These are phyloP conservation scores for Rugonectria rugulosa DNA, from an alignment of 2,329 filamentous ascomycete species.

Conservation along the genomic window DNA sequence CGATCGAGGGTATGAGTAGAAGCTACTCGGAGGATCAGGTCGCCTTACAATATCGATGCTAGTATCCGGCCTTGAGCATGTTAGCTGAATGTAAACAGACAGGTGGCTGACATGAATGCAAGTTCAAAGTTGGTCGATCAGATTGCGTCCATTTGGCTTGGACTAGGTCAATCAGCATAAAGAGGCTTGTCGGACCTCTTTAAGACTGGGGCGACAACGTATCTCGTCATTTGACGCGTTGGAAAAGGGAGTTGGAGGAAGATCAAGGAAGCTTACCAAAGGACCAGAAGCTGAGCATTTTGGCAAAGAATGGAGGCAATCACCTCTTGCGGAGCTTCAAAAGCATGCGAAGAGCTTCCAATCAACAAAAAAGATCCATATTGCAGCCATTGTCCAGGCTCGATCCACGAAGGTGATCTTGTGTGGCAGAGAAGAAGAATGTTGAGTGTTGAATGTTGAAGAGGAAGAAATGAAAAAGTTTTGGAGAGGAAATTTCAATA, in stretches of 20 bases:
- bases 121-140: slow-evolving; percentile 45
- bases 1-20: background rate
- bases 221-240: slow-evolving; percentile 50
- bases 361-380: background rate
- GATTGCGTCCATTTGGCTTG: slow-evolving; percentile 63
- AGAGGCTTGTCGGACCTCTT: slow-evolving; percentile 55
- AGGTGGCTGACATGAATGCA: slow-evolving; percentile 12
- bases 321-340: no score
- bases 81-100: slow-evolving; percentile 29
- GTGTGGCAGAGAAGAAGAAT: slow-evolving; percentile 2
- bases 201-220: slow-evolving; percentile 60
- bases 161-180: slow-evolving; percentile 60
- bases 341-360: no score
- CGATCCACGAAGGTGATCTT: background rate
- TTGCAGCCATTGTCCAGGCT: background rate
- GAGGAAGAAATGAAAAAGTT: slow-evolving; percentile 29
- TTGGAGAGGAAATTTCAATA: slow-evolving; percentile 34
- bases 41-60: slow-evolving; percentile 17
- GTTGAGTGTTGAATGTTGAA: slow-evolving; percentile 28
- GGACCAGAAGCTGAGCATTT: no score
- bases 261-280: slow-evolving; percentile 30
- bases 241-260: background rate
- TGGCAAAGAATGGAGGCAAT: no score
- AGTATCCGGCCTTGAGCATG: slow-evolving; percentile 26
- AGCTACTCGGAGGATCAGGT: slow-evolving; percentile 4